Evolutionary conservation across 352 stramenopile species (phyloP), one percentile per base, ranked within the genome.

Genomic region (Globisporangium canariense): DNA sequence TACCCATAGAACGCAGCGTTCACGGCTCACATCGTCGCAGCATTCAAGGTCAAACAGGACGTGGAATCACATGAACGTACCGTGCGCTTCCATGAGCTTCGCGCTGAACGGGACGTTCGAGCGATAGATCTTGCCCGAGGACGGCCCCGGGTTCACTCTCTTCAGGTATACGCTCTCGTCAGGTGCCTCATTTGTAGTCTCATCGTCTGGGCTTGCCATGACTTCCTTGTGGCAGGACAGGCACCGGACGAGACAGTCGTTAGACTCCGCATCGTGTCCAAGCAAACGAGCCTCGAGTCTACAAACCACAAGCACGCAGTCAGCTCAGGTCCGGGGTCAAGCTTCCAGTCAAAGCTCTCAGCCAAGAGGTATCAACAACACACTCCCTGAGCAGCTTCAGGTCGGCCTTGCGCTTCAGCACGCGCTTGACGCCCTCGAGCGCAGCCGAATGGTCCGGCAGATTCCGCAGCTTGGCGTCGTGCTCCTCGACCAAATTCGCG

Each of bases 191-290:
- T 10, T 50, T 32, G 65, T 34, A 14, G 60, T 60, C 2, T 65
- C 64, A 6, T 30, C 51, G 18, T 83, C 73, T 18, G 51, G 49
- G 2, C 46, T 66, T 2, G 67, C 30, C 3, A 62, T 30, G 13
- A 91, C 71, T 59, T 91, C 82, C 64, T 89, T 91, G 51, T 81
- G 82, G 58, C 82, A 91, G 34, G 82, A 89, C 13, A 91, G 66
- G 38, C 82, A 89, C 0, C 82, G 82, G 30, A 91, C 69, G 0
- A 91, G 70, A 58, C 82, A 91, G 56, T 91, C 82, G 58, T 91
- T 80, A 13, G 68, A 71, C 22, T 88, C 78, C 0, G 62, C 64
- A 10, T 89, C 69, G 18, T 79, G 68, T 0, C 78, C 78, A 11
- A 88, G 69, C 18, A 89, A 60, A 4, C 76, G 68, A 3, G 75